Evolutionary conservation across 371 early-diverging fungal species (phyloP).

Genomic region (Mortierella sp.): DNA sequence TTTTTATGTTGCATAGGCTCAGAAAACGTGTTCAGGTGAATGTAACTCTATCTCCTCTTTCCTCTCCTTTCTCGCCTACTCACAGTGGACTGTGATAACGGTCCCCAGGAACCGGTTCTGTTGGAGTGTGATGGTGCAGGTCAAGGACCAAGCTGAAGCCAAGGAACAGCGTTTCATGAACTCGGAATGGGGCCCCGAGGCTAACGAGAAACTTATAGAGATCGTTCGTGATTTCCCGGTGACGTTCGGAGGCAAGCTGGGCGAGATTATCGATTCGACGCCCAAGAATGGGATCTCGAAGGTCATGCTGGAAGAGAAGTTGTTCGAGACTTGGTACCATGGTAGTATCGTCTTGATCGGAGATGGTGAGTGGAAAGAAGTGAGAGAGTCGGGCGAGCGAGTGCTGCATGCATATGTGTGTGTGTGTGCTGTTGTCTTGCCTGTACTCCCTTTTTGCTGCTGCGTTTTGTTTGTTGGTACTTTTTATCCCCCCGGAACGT

Average conservation of each 20-base stretch:
- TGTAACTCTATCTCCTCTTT: neutral
- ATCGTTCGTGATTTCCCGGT: slow-evolving; percentile 12
- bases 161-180: slow-evolving; percentile 35
- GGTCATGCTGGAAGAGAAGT: slow-evolving; percentile 40
- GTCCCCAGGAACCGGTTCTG: slow-evolving; percentile 27
- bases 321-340: slow-evolving; percentile 37
- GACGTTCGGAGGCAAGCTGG: slow-evolving; percentile 35
- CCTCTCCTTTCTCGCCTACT: neutral
- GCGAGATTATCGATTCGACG: slow-evolving; percentile 33
- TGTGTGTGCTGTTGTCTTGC: neutral
- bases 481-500: neutral
- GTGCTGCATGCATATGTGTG: neutral
- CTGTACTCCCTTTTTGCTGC: too few species aligned
- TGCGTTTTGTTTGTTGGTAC: neutral
- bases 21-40: neutral
- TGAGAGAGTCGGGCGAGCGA: neutral
- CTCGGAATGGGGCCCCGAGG: slow-evolving; percentile 36
- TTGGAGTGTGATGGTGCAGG: slow-evolving; percentile 26
- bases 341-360: slow-evolving; percentile 28
- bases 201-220: slow-evolving; percentile 19
- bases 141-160: slow-evolving; percentile 8
- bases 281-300: slow-evolving; percentile 29
- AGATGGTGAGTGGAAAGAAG: slow-evolving; percentile 21
- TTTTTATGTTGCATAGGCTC: neutral
- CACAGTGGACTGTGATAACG: slow-evolving; percentile 23